These are phyloP conservation scores for Jatropha podagrica DNA, from an alignment of 441 rosid species.

Conservation along the genomic window DNA sequence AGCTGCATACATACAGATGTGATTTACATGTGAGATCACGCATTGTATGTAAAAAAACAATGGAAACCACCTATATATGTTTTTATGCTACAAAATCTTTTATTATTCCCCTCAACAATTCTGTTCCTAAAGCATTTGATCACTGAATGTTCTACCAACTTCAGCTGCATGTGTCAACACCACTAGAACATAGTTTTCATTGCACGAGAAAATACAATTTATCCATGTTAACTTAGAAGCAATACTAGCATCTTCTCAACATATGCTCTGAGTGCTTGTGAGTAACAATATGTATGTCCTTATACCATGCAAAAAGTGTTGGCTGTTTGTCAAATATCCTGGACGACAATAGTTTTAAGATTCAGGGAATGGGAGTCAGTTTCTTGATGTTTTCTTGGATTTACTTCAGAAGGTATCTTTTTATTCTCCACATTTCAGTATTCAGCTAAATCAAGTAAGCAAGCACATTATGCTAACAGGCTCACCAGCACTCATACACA, in stretches of 20 bases:
- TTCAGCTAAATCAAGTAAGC: background rate
- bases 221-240: background rate
- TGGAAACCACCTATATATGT: background rate
- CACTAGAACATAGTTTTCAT: background rate
- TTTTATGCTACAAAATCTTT: background rate
- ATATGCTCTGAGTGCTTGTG: background rate
- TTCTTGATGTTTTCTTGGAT: conserved; percentile 2
- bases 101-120: background rate
- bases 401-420: background rate
- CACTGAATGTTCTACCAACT: background rate
- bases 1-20: conserved; percentile 52
- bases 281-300: background rate
- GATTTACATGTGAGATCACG: background rate
- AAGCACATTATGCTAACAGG: background rate
- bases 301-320: background rate
- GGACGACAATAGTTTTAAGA: background rate
- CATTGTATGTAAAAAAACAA: background rate
- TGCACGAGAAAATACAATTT: background rate
- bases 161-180: background rate
- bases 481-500: background rate
- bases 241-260: background rate
- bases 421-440: background rate
- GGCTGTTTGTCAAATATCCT: background rate
- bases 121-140: background rate
- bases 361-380: conserved; percentile 1